Evolutionary conservation across 805 yeast species (phyloP), one percentile per base, ranked within the genome.

Genomic region (Starmera amethionina): DNA sequence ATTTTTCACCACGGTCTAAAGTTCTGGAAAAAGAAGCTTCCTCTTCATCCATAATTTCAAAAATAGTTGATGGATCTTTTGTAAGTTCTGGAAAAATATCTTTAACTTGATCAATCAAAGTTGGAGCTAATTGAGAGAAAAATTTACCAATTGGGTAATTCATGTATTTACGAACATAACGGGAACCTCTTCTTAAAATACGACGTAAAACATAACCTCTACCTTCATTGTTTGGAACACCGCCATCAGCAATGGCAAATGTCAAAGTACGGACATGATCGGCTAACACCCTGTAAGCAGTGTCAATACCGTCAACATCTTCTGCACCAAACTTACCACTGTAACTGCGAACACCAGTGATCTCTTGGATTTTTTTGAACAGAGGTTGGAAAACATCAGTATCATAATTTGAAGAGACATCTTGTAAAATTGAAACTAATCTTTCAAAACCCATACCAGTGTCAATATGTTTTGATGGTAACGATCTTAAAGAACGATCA

Each of bases 361-460:
- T 81, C 60, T 87, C 95, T 65, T 87, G 87, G 54, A 93, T 93
- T 60, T 75, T 79, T 32, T 68, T 70, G 58, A 93, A 94, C 47
- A 93, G 67, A 36, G 98, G 98, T 48, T 76, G 72, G 71, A 93
- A 93, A 33, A 90, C 96, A 60, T 93, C 97, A 32, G 99, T 93
- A 63, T 93, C 99, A 63, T 93, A 93, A 68, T 93, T 93, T 37
- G 97, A 89, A 51, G 75, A 66, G 55, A 83, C 89, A 64, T 87
- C 81, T 67, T 93, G 99, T 56, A 93, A 72, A 39, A 90, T 81
- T 4, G 96, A 87, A 27, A 93, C 99, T 55, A 93, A 74, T 67
- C 99, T 82, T 71, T 93, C 99, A 57, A 89, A 93, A 34, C 99
- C 99, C 88, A 93, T 76, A 66, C 99, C 99, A 16, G 99, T 93